phyloP scores from a whole-genome alignment of 2,329 filamentous ascomycete species.

The Aspergillaceae sp. region DNA sequence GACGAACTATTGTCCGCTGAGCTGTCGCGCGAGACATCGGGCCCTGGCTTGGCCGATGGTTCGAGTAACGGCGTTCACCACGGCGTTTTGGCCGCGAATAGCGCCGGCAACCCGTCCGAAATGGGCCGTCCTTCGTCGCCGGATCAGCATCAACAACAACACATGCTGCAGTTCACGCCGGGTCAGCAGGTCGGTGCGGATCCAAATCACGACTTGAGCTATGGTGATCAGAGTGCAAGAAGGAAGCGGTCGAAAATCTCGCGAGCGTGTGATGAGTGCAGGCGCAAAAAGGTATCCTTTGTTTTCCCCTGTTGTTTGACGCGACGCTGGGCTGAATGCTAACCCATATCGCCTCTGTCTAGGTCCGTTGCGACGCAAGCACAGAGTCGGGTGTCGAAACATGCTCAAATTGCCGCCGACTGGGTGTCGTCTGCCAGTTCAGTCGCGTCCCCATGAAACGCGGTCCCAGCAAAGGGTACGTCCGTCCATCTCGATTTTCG shows the following conservation, averaged over 20 bases:
- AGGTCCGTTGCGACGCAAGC: conserved; percentile 76
- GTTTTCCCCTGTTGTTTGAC: conserved; percentile 7
- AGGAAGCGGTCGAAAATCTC: conserved; percentile 80
- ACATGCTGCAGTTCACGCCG: conserved; percentile 36
- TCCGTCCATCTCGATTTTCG: no score
- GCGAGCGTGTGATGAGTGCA: conserved; percentile 79
- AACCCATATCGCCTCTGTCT: conserved; percentile 3
- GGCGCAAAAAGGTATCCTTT: conserved; percentile 61
- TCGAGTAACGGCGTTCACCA: conserved; percentile 34
- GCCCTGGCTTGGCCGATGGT: conserved; percentile 35
- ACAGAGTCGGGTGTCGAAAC: conserved; percentile 64
- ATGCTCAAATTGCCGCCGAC: conserved; percentile 73
- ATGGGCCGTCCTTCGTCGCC: conserved; percentile 30
- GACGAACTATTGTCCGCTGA: conserved; percentile 43
- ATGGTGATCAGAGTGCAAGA: conserved; percentile 55
- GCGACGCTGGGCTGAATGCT: conserved; percentile 14
- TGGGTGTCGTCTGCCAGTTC: conserved; percentile 70
- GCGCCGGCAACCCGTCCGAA: conserved; percentile 22
- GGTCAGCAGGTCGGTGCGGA: conserved; percentile 38
- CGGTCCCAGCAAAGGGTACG: conserved; percentile 77
- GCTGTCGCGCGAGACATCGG: conserved; percentile 38
- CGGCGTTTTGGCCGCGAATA: conserved; percentile 29
- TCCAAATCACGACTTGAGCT: conserved; percentile 40
- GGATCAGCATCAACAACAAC: conserved; percentile 33
- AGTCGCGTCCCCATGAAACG: conserved; percentile 81